Base-by-base conservation (phyloP, 2,329 filamentous ascomycete species). In the Calonectria honghensis region DNA sequence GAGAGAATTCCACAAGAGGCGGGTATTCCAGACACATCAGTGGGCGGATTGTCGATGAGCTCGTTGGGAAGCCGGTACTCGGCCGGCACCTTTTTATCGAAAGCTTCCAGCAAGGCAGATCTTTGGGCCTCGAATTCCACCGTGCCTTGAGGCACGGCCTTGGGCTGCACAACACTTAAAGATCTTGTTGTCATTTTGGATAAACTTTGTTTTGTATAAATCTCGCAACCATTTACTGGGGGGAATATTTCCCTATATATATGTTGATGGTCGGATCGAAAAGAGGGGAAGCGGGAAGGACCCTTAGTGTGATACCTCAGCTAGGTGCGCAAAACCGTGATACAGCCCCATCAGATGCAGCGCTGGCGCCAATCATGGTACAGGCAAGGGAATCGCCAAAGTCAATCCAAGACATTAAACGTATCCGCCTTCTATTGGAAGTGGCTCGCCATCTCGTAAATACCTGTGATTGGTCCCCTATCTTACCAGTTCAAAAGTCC, bases 1-100 rank as follows among this genome's bases (percentile, higher is more conserved):
- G 86, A 85, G 9, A 91, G 79, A 10, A 91, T 79, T 1, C 88
- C 88, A 65, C 86, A 87, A 2, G 63, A 50, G 1, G 27, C 35
- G 0, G 77, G 76, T 9, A 79, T 66, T 1, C 20, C 16, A 1
- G 72, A 76, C 0, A 79, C 75, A n/a, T 79, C 75, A 1, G 64
- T 74, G 0, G 77, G 74, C 0, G 77, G 77, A 0, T 78, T 78
- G 0, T 76, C 64, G 73, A 80, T 77, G 13, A 80, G 35, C 0
- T 70, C 67, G 1, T 51, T 13, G 0, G 85, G 80, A 1, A 87
- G 80, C 16, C 76, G 79, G 29, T 84, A 75, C 6, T 76, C 72
- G 1, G 52, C 41, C 2, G 86, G 85, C 1, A 87, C 82, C 57
- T 80, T 82, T 41, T 79, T 71, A 6, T 79, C 79, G 32, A 87